phyloP scores from a whole-genome alignment of 2,329 filamentous ascomycete species.

The Microsporum audouinii region DNA sequence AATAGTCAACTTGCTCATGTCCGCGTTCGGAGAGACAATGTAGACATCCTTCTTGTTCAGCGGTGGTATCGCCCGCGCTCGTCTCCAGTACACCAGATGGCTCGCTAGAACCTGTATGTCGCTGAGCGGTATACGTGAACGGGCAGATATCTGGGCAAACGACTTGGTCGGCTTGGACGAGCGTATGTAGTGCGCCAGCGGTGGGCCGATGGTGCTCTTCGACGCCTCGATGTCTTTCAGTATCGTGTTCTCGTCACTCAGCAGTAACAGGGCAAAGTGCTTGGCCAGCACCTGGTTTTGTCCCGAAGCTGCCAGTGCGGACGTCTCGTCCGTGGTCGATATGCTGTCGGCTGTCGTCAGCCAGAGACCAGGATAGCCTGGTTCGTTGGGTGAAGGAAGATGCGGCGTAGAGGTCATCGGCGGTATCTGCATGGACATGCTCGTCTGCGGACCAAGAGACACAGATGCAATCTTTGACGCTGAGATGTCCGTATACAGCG shows the following conservation, averaged over 20 bases:
- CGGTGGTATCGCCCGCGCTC: slow-evolving; percentile 81
- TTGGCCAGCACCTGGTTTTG: slow-evolving; percentile 57
- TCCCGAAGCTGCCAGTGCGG: slow-evolving; percentile 45
- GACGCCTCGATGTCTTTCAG: slow-evolving; percentile 58
- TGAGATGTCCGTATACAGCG: slow-evolving; percentile 70
- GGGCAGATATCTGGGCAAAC: slow-evolving; percentile 58
- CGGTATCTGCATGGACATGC: slow-evolving; percentile 53
- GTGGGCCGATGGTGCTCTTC: slow-evolving; percentile 60
- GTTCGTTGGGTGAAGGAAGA: slow-evolving; percentile 56
- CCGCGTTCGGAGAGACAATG: slow-evolving; percentile 80
- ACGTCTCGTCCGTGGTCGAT: slow-evolving; percentile 53
- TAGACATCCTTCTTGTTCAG: slow-evolving; percentile 84
- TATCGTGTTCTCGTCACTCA: slow-evolving; percentile 72
- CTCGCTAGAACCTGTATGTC: slow-evolving; percentile 81
- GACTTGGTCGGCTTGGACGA: slow-evolving; percentile 51
- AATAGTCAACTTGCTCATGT: slow-evolving; percentile 57
- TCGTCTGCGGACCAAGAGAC: slow-evolving; percentile 54
- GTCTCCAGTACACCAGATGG: slow-evolving; percentile 92
- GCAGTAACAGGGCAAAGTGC: slow-evolving; percentile 74
- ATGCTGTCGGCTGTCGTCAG: slow-evolving; percentile 76
- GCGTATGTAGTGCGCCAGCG: slow-evolving; percentile 62
- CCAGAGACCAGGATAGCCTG: slow-evolving; percentile 65
- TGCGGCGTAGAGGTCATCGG: slow-evolving; percentile 57
- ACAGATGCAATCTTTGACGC: slow-evolving; percentile 77
- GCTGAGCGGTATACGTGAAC: slow-evolving; percentile 55